A percentile compares a stretch with the other conserved stretches of the same genome.
Conservation (phyloP, 2,329 filamentous ascomycete species). For the Cercospora sp. region DNA sequence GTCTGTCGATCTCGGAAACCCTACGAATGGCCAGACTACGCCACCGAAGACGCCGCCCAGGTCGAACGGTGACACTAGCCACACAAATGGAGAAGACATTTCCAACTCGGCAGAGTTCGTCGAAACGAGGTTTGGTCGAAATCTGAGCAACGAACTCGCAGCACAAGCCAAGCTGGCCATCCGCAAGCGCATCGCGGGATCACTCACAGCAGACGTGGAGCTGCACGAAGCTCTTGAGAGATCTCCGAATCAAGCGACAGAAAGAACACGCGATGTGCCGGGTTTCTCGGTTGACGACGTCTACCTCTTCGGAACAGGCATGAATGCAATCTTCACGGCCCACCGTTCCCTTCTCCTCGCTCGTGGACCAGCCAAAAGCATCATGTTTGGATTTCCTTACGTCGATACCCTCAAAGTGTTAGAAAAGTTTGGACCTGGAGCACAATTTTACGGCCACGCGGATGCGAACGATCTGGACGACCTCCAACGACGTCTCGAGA, state of each 20-base stretch:
- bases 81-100: conserved; percentile 41
- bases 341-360: conserved; percentile 71
- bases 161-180: conserved; percentile 83
- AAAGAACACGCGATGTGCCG: conserved; percentile 48
- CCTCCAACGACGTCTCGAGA: conserved; percentile 68
- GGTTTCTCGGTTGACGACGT: conserved; percentile 82
- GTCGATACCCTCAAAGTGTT: conserved; percentile 94
- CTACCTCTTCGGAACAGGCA: conserved; percentile 83
- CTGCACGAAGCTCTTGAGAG: conserved; percentile 58
- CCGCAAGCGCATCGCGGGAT: conserved; percentile 81
- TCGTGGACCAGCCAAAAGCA: conserved; percentile 67
- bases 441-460: conserved; percentile 81
- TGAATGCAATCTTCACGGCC: conserved; percentile 91
- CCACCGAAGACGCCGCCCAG: conserved; percentile 16
- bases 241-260: conserved; percentile 38
- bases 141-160: conserved; percentile 77
- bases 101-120: conserved; percentile 78
- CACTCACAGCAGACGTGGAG: conserved; percentile 71
- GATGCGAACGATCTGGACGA: conserved; percentile 78
- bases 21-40: conserved; percentile 25
- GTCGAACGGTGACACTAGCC: conserved; percentile 22
- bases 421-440: conserved; percentile 90
- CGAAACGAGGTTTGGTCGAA: conserved; percentile 91
- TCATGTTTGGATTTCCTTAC: conserved; percentile 96
- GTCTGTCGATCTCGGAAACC: conserved; percentile 47